Evolutionary conservation across 805 yeast species (phyloP).

Genomic region (Suhomyces sp.): DNA sequence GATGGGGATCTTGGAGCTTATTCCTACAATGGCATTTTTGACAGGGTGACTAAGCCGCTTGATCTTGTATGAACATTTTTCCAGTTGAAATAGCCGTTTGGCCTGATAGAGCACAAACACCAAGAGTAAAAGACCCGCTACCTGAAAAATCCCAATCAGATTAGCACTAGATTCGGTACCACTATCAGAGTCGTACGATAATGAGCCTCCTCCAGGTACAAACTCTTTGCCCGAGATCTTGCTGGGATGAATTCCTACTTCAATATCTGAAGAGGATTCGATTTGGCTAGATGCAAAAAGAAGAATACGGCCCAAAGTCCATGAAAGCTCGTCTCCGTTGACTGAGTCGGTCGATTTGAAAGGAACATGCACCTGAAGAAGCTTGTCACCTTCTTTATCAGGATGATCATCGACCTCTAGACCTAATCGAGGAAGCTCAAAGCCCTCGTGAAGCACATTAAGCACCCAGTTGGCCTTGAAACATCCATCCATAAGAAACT

Average conservation of each 20-base stretch:
- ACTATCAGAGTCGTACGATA: slow-evolving; percentile 14
- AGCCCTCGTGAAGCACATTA: slow-evolving; percentile 87
- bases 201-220: slow-evolving; percentile 28
- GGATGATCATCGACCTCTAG: slow-evolving; percentile 37
- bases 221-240: slow-evolving; percentile 30
- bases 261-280: slow-evolving; percentile 11
- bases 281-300: slow-evolving; percentile 77
- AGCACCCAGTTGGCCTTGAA: slow-evolving; percentile 95
- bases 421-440: slow-evolving; percentile 74
- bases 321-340: slow-evolving; percentile 82
- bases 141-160: slow-evolving; percentile 5
- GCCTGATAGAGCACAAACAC: slow-evolving; percentile 17
- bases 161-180: slow-evolving; percentile 13
- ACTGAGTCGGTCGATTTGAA: slow-evolving; percentile 81
- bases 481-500: slow-evolving; percentile 68
- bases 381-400: slow-evolving; percentile 16
- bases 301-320: slow-evolving; percentile 91
- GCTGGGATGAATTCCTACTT: slow-evolving; percentile 43
- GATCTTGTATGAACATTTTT: slow-evolving; percentile 7
- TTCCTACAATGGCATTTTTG: slow-evolving; percentile 7
- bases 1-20: slow-evolving; percentile 22
- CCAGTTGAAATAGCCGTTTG: background rate
- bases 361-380: slow-evolving; percentile 46
- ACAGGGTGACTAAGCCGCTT: slow-evolving; percentile 14
- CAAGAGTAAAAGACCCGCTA: slow-evolving; percentile 17